These are phyloP conservation scores for Linum usitatissimum DNA, from an alignment of 345 rosid genomes.

Conservation along the genomic window DNA sequence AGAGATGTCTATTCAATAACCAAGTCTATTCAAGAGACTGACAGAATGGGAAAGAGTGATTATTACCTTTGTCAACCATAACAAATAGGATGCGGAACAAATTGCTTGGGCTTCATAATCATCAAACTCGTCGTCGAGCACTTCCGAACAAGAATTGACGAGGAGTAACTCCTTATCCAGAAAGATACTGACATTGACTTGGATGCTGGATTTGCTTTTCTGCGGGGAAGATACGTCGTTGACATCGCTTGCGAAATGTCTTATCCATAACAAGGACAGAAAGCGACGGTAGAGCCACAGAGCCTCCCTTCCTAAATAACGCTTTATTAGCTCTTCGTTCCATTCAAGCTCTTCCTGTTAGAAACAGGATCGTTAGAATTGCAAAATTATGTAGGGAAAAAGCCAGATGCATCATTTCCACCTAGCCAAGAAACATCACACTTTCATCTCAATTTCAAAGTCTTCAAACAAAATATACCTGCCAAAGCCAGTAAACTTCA, in stretches of 20 bases:
- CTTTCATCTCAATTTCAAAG: not conserved
- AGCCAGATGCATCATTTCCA: not conserved
- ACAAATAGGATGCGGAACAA: slow-evolving; percentile 43
- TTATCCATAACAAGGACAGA: slow-evolving; percentile 48
- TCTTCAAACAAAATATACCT: slow-evolving; percentile 28
- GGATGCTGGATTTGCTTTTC: slow-evolving; percentile 15
- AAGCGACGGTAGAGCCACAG: slow-evolving; percentile 81
- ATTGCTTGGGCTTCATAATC: slow-evolving; percentile 59
- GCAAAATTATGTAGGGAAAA: not conserved
- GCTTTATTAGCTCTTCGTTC: slow-evolving; percentile 55
- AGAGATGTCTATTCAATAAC: not conserved
- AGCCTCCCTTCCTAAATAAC: slow-evolving; percentile 83
- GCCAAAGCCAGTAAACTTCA: slow-evolving; percentile 36
- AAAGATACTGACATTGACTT: slow-evolving; percentile 22
- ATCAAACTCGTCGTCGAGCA: slow-evolving; percentile 47
- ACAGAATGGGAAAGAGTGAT: no score
- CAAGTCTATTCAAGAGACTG: no score
- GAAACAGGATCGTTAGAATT: slow-evolving; percentile 6
- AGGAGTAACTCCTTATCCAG: slow-evolving; percentile 51
- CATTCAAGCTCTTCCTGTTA: slow-evolving; percentile 81
- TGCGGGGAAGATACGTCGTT: slow-evolving; percentile 11
- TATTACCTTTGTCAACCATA: slow-evolving; percentile 68
- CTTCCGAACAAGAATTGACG: slow-evolving; percentile 32
- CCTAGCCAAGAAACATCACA: not conserved
- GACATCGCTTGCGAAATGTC: slow-evolving; percentile 23